phyloP scores from a whole-genome alignment of 129 eudicot species.

The Lactuca saligna region DNA sequence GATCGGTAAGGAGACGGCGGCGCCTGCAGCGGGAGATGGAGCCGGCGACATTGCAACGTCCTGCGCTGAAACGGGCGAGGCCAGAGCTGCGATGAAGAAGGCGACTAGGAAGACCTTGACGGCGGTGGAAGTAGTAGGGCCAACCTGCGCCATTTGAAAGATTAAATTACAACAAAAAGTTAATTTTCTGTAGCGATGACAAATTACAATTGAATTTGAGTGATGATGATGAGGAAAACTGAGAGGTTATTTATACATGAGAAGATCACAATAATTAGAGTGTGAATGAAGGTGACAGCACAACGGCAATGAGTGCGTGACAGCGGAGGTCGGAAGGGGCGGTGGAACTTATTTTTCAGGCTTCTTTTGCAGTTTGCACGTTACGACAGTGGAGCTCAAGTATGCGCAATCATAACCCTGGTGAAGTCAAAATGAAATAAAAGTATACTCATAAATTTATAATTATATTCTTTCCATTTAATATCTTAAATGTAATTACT shows the following conservation, averaged over 20 bases:
- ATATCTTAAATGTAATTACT: too few relatives aligned
- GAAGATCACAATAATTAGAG: neutral
- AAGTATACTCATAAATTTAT: too few relatives aligned
- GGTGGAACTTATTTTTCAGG: neutral
- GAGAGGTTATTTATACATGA: conserved; percentile 9
- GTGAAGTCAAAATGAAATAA: too few relatives aligned
- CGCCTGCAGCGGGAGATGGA: conserved; percentile 55
- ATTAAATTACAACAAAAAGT: neutral
- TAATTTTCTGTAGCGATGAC: neutral
- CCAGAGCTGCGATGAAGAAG: conserved; percentile 29
- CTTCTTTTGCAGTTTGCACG: conserved; percentile 2
- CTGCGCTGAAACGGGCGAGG: conserved; percentile 27
- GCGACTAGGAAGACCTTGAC: neutral
- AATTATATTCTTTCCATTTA: too few relatives aligned
- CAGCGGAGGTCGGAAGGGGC: conserved; percentile 14
- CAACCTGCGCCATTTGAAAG: conserved; percentile 30
- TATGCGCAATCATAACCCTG: neutral
- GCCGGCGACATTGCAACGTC: conserved; percentile 43
- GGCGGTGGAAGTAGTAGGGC: conserved; percentile 6
- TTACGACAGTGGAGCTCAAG: neutral
- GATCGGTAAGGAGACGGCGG: conserved; percentile 34
- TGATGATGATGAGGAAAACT: neutral
- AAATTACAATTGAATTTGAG: neutral
- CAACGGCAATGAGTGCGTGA: conserved; percentile 24
- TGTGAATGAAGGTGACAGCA: conserved; percentile 15